Conservation (phyloP, 495 filamentous ascomycete species). For the Hypomontagnella submonticulosa region DNA sequence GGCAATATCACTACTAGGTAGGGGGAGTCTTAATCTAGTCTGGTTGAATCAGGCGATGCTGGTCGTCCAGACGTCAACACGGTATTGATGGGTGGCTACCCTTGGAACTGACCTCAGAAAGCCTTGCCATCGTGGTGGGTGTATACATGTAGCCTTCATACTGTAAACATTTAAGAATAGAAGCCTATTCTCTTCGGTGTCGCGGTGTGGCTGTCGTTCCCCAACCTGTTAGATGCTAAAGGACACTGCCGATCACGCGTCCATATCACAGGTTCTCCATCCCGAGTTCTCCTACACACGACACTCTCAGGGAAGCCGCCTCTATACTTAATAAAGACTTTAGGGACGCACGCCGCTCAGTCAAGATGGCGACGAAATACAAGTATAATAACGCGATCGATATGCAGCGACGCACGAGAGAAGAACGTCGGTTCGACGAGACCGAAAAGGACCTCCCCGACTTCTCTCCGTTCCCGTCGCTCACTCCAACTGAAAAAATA, state of each 20-base stretch:
- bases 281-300: neutral
- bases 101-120: conserved; percentile 20
- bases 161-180: conserved; percentile 27
- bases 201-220: conserved; percentile 10
- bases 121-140: neutral
- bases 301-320: neutral
- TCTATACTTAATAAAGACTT: conserved; percentile 10
- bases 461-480: conserved; percentile 38
- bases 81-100: neutral
- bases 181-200: conserved; percentile 13
- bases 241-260: conserved; percentile 37
- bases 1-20: conserved; percentile 2
- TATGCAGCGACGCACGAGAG: conserved; percentile 55
- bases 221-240: conserved; percentile 6
- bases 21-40: neutral
- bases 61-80: neutral
- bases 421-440: conserved; percentile 55
- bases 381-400: conserved; percentile 37
- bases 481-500: conserved; percentile 42
- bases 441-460: conserved; percentile 53
- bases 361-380: conserved; percentile 35
- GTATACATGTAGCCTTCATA: neutral
- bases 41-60: conserved; percentile 5
- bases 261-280: conserved; percentile 28
- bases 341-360: neutral